Base-by-base conservation (phyloP, 2,329 filamentous ascomycete species). In the Fusarium aywerte region DNA sequence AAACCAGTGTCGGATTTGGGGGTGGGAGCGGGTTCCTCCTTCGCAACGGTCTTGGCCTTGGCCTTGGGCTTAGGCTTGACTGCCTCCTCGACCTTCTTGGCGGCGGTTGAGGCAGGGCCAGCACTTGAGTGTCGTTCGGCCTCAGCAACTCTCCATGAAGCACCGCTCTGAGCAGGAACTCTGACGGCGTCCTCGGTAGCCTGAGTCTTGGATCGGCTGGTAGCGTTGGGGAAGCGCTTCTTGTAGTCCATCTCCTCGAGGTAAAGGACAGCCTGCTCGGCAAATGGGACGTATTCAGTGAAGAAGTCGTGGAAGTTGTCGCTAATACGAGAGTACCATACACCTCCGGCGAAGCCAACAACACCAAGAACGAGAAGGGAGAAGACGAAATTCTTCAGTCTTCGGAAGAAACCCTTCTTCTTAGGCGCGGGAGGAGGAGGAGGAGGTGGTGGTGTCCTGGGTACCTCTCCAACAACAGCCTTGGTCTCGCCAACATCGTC, bases 251-350 rank as follows among this genome's bases (percentile, higher is more conserved):
- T 88, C 81, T 99, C 96, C 80, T 99, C 96, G 51, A 99, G 90
- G 81, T 97, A 98, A 25, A 97, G 88, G 43, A 99, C 95, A 18
- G 91, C 91, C 77, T 97, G 92, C 81, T 99, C 96, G 74, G 94
- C 96, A 71, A 92, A 97, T 21, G 96, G 96, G 18, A 99, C 82
- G 79, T 95, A 99, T 81, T 97, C 94, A 74, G 94, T 98, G 82
- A 99, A 99, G 84, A 97, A 96, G 80, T 99, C 96, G 81, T 99
- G 95, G 86, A 98, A 99, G 81, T 93, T 97, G 83, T 99, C 96
- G 76, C 91, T 97, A 79, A 96, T 86, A 68, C 97, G 89, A 55
- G 96, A 95, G 80, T 97, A 96, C 84, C 92, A 97, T 55, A 97
- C 90, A 70, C 95, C 93, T 68, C 93, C 93, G 56, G 87, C 92